phyloP scores from a whole-genome alignment of 345 rosid species.

The Iberis pinnata region DNA sequence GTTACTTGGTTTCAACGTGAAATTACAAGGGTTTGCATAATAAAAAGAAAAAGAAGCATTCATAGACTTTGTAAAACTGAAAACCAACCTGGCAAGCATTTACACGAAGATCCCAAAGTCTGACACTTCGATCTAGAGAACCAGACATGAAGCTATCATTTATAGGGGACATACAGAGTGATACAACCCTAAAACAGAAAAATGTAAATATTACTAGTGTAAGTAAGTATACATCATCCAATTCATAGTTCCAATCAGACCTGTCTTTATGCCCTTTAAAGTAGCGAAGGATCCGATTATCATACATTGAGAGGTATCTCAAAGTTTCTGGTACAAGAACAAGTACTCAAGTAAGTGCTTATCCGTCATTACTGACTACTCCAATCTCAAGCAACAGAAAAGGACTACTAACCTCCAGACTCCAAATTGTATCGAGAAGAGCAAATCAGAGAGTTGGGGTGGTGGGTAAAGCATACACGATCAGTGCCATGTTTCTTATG shows the following conservation, averaged over 20 bases:
- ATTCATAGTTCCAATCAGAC: conserved; percentile 27
- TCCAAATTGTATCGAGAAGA: conserved; percentile 73
- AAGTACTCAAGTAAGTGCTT: background rate
- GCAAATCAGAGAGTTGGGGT: conserved; percentile 91
- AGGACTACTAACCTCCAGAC: conserved; percentile 56
- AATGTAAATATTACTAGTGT: background rate
- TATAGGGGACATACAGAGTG: conserved; percentile 94
- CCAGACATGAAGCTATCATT: conserved; percentile 99
- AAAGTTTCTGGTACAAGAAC: conserved; percentile 53
- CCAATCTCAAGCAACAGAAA: conserved; percentile 4
- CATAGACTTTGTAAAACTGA: background rate
- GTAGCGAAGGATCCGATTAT: conserved; percentile 92
- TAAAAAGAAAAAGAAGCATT: background rate
- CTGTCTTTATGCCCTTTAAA: conserved; percentile 96
- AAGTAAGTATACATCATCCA: conserved; percentile 1
- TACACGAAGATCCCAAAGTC: conserved; percentile 99
- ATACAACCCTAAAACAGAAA: conserved; percentile 61
- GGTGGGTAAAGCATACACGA: conserved; percentile 90
- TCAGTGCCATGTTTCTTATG: conserved; percentile 95
- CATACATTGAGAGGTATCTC: conserved; percentile 91
- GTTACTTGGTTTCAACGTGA: too few species aligned
- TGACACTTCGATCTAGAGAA: conserved; percentile 81
- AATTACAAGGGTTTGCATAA: background rate
- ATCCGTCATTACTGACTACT: conserved; percentile 2
- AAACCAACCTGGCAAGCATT: conserved; percentile 95